Conservation (phyloP, 179 eudicot genomes). For the Amaranthus tricolor region DNA sequence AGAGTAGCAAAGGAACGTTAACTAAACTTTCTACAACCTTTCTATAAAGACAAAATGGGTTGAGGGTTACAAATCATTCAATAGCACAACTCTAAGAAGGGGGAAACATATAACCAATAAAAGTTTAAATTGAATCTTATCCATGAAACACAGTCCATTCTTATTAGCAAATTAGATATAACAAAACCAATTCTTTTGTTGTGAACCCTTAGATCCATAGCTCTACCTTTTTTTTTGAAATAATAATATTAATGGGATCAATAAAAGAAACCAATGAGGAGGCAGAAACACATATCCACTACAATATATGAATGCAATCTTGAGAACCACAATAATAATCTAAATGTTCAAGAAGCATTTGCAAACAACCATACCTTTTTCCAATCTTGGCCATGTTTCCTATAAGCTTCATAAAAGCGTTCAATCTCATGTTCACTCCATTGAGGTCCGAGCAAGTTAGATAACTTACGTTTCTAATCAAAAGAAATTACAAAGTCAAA, state of each 20-base stretch:
- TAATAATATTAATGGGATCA: neutral
- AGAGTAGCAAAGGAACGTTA: neutral
- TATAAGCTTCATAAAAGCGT: constrained; percentile 49
- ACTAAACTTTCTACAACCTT: neutral
- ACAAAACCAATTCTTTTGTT: neutral
- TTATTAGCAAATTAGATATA: neutral
- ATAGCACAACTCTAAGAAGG: constrained; percentile 9
- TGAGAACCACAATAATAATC: neutral
- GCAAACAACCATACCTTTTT: constrained; percentile 41
- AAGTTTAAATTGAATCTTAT: neutral
- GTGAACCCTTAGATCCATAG: neutral
- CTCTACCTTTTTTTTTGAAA: neutral
- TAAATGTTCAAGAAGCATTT: neutral
- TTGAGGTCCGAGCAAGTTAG: constrained; percentile 49
- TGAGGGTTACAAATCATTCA: neutral
- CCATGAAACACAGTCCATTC: neutral
- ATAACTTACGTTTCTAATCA: constrained; percentile 47
- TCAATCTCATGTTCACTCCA: constrained; percentile 55
- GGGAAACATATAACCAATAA: neutral
- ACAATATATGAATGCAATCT: neutral
- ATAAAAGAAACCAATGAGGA: neutral
- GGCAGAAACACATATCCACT: neutral
- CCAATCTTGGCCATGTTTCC: constrained; percentile 55
- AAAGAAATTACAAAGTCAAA: constrained; percentile 14
- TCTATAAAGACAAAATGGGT: neutral